Percentiles rank a stretch among this genome's conserved stretches.
These are phyloP conservation scores for Blastobotrys attinorum DNA, from an alignment of 805 yeast genomes.

Conservation along the genomic window DNA sequence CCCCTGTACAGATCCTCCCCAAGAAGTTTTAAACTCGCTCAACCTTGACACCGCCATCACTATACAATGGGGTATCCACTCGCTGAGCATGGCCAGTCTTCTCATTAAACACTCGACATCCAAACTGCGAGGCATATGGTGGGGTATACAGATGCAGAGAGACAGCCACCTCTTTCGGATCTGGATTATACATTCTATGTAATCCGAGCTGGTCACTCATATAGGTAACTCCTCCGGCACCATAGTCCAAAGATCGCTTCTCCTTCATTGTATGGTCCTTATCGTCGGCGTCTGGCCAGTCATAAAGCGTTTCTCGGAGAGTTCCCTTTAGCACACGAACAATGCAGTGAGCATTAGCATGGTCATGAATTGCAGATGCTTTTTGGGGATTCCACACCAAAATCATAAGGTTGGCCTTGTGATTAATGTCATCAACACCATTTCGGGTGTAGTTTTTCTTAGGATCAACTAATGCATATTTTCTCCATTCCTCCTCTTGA, in stretches of 20 bases:
- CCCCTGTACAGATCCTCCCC: too few relatives aligned
- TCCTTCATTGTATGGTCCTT: constrained; percentile 12
- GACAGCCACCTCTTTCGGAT: constrained; percentile 39
- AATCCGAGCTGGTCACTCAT: constrained; percentile 59
- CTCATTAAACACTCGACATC: constrained; percentile 38
- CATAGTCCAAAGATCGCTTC: constrained; percentile 23
- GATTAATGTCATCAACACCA: constrained; percentile 67
- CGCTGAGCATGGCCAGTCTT: constrained; percentile 42
- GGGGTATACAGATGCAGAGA: constrained; percentile 70
- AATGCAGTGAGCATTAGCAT: constrained; percentile 68
- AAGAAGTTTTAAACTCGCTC: too few relatives aligned
- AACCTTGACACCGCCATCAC: constrained; percentile 45
- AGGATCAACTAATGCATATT: constrained; percentile 47
- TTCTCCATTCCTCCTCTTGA: constrained; percentile 46
- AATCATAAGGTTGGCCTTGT: constrained; percentile 57
- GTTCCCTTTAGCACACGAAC: constrained; percentile 60
- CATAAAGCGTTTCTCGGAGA: constrained; percentile 50
- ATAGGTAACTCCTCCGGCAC: constrained; percentile 45
- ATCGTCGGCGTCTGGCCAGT: constrained; percentile 34
- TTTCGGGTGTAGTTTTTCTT: constrained; percentile 49
- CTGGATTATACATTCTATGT: constrained; percentile 52
- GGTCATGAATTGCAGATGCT: constrained; percentile 63
- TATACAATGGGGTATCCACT: constrained; percentile 49
- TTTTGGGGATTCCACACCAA: constrained; percentile 66
- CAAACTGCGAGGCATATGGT: constrained; percentile 56